A percentile compares a stretch with the other conserved stretches of the same genome.
phyloP scores from a whole-genome alignment of 2,329 filamentous ascomycete species.

The Aspergillus bombycis region DNA sequence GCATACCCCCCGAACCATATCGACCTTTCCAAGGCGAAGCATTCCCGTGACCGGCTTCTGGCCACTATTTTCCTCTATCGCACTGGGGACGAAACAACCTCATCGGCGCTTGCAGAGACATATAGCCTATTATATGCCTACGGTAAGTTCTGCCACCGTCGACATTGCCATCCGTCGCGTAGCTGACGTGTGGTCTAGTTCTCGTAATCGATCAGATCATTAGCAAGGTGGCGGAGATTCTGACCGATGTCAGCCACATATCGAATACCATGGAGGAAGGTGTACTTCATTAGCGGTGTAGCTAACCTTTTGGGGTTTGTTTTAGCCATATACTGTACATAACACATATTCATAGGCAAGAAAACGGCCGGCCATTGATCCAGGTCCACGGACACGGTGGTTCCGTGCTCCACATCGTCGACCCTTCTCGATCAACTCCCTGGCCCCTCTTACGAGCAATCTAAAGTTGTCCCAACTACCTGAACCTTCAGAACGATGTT shows the following conservation, averaged over 20 bases:
- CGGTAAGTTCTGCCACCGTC: slow-evolving; percentile 51
- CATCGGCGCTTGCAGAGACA: slow-evolving; percentile 60
- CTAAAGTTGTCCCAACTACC: too few relatives aligned
- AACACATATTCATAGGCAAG: too few relatives aligned
- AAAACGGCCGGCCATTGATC: too few relatives aligned
- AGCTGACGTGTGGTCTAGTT: slow-evolving; percentile 41
- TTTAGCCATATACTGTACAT: too few relatives aligned
- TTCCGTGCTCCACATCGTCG: too few relatives aligned
- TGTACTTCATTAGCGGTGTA: not conserved
- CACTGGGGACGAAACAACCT: slow-evolving; percentile 62
- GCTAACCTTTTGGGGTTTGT: too few relatives aligned
- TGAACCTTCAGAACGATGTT: too few relatives aligned
- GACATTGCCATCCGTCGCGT: not conserved
- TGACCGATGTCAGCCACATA: slow-evolving; percentile 59
- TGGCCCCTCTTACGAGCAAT: too few relatives aligned
- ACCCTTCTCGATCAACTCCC: too few relatives aligned
- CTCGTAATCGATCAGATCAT: slow-evolving; percentile 65
- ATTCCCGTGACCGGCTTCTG: slow-evolving; percentile 78
- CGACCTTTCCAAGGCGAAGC: slow-evolving; percentile 73
- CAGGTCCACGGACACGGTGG: too few relatives aligned
- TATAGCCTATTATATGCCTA: slow-evolving; percentile 96
- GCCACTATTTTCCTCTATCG: slow-evolving; percentile 88
- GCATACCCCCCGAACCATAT: slow-evolving; percentile 91
- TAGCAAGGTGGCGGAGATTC: slow-evolving; percentile 56
- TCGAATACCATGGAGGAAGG: slow-evolving; percentile 28